phyloP scores from a whole-genome alignment of 1,139 yeast species.

The Sugiyamaella castrensis region DNA sequence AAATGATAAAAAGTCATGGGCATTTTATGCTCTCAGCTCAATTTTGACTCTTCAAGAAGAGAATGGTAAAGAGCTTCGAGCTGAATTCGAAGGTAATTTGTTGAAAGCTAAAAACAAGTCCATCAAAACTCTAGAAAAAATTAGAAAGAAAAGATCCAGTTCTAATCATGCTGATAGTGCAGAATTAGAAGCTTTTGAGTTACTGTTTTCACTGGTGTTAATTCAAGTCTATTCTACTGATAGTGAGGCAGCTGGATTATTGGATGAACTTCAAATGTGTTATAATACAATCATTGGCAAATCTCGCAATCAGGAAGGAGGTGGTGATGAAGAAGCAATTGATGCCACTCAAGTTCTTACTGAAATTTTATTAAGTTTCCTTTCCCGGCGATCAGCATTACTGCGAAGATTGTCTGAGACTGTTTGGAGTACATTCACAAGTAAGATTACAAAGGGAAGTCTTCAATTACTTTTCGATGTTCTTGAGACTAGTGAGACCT shows the following conservation, averaged over 20 bases:
- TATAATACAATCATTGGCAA: constrained; percentile 35
- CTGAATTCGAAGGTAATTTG: constrained; percentile 38
- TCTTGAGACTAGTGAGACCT: constrained; percentile 70
- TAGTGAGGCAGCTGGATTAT: constrained; percentile 67
- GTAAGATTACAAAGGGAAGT: constrained; percentile 48
- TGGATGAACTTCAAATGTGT: constrained; percentile 60
- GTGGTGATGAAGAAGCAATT: constrained; percentile 35
- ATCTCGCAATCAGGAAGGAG: constrained; percentile 34
- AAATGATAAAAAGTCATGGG: constrained; percentile 56
- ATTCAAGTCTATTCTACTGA: constrained; percentile 76
- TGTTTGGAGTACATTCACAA: constrained; percentile 71
- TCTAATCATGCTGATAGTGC: constrained; percentile 42
- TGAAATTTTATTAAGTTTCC: constrained; percentile 72
- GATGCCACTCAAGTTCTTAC: constrained; percentile 63
- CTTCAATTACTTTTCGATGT: constrained; percentile 63
- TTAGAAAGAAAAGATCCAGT: constrained; percentile 42
- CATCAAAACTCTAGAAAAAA: constrained; percentile 47
- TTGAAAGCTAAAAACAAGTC: constrained; percentile 50
- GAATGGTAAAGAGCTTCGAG: constrained; percentile 22
- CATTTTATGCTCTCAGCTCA: constrained; percentile 37
- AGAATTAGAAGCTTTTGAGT: constrained; percentile 57
- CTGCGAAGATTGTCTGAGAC: constrained; percentile 67
- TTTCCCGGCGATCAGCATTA: constrained; percentile 68
- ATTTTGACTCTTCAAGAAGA: constrained; percentile 24
- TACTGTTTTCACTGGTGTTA: constrained; percentile 72